phyloP scores from a whole-genome alignment of 345 rosid genomes.

The Noccaea bulbosa region DNA sequence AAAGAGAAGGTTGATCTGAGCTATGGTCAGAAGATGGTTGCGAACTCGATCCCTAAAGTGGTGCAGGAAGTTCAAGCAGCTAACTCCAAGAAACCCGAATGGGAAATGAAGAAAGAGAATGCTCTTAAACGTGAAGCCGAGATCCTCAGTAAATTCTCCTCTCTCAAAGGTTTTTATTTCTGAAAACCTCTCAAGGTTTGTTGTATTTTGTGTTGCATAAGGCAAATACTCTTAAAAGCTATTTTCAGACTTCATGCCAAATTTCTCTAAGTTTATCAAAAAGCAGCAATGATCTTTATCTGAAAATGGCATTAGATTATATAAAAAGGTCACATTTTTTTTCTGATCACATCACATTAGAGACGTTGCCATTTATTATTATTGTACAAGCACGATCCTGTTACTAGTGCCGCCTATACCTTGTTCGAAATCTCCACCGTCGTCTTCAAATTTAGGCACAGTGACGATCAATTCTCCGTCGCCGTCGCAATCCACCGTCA shows the following conservation, averaged over 20 bases:
- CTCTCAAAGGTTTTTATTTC: conserved; percentile 55
- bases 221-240: conserved; percentile 21
- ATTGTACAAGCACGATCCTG: conserved; percentile 84
- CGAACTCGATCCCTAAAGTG: conserved; percentile 52
- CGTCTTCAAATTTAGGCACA: conserved; percentile 71
- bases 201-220: conserved; percentile 6
- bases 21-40: conserved; percentile 55
- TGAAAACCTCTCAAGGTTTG: conserved; percentile 5
- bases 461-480: conserved; percentile 83
- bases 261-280: not conserved
- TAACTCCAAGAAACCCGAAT: conserved; percentile 52
- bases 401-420: conserved; percentile 52
- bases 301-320: not conserved
- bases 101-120: conserved; percentile 60
- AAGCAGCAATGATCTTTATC: not conserved
- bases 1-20: conserved; percentile 49
- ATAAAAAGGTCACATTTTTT: not conserved
- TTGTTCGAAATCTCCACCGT: conserved; percentile 54
- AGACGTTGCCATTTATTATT: conserved; percentile 8
- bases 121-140: conserved; percentile 59
- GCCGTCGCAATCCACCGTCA: conserved; percentile 66
- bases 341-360: not conserved
- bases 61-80: conserved; percentile 63
- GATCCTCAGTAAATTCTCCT: conserved; percentile 57
- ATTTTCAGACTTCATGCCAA: conserved; percentile 11